Evolutionary conservation across 192 early-diverging fungal genomes (phyloP).

Genomic region (Coemansia sp.): DNA sequence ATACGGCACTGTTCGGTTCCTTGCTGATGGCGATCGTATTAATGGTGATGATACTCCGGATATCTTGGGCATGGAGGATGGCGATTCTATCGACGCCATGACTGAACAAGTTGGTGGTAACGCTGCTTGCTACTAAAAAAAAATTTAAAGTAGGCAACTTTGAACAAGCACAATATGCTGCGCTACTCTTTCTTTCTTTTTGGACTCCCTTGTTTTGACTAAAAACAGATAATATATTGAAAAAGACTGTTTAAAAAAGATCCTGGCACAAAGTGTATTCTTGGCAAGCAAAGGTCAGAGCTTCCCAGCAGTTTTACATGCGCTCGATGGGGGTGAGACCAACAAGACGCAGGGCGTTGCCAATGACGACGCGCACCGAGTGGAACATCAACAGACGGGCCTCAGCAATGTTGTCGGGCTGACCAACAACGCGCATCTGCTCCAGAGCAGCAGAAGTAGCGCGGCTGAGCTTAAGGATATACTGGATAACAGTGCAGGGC

Average conservation of each 20-base stretch:
- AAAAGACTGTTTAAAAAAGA: no score
- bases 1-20: constrained; percentile 76
- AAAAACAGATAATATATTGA: no score
- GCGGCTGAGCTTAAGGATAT: constrained; percentile 78
- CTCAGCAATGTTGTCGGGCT: constrained; percentile 70
- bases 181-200: no score
- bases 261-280: no score
- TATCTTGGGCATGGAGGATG: constrained; percentile 89
- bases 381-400: constrained; percentile 86
- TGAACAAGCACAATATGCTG: no score
- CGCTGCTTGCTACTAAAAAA: no score
- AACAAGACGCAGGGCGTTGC: constrained; percentile 80
- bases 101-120: constrained; percentile 93
- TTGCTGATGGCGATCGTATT: constrained; percentile 87
- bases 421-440: constrained; percentile 69
- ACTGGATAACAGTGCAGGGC: constrained; percentile 82
- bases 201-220: no score
- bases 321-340: constrained; percentile 81
- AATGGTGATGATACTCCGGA: constrained; percentile 77
- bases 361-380: constrained; percentile 76
- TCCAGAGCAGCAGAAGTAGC: constrained; percentile 76
- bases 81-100: constrained; percentile 92
- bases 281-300: no score
- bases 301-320: no score
- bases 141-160: no score